These are phyloP conservation scores for Leishmania martiniquensis DNA, from an alignment of 208 protist genomes.

Conservation along the genomic window DNA sequence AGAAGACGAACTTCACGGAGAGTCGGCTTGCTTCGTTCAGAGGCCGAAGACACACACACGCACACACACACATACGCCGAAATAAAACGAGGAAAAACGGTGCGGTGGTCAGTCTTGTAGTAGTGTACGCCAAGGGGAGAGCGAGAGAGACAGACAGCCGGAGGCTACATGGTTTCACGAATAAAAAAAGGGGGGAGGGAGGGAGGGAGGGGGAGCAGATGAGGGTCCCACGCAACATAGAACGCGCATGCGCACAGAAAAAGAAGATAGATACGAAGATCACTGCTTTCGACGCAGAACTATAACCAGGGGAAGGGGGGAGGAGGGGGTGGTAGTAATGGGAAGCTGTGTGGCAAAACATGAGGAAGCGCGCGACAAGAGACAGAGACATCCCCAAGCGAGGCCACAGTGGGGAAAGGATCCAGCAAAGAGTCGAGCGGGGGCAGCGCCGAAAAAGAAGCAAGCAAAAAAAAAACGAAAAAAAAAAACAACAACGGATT, in stretches of 20 bases:
- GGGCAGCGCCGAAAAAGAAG: not conserved
- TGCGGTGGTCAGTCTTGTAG: not conserved
- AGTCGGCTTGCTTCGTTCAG: not conserved
- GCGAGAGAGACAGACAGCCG: not conserved
- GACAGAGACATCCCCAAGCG: no score
- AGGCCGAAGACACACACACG: not conserved
- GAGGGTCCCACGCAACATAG: not conserved
- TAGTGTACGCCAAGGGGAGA: not conserved
- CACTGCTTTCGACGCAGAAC: not conserved
- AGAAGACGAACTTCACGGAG: not conserved
- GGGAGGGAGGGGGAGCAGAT: not conserved
- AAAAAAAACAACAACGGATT: slow-evolving; percentile 7
- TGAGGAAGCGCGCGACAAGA: not conserved
- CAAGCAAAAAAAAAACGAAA: slow-evolving; percentile 2
- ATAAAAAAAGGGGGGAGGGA: not conserved
- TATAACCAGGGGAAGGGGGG: no score
- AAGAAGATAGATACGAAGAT: not conserved
- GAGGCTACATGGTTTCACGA: not conserved
- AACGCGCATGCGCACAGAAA: not conserved
- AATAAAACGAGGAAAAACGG: not conserved
- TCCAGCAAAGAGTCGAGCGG: no score
- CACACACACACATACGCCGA: not conserved
- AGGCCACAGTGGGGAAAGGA: no score
- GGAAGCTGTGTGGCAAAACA: not conserved
- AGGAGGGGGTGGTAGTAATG: no score